phyloP scores from a whole-genome alignment of 2,329 filamentous ascomycete genomes.

The Calonectria honghensis region DNA sequence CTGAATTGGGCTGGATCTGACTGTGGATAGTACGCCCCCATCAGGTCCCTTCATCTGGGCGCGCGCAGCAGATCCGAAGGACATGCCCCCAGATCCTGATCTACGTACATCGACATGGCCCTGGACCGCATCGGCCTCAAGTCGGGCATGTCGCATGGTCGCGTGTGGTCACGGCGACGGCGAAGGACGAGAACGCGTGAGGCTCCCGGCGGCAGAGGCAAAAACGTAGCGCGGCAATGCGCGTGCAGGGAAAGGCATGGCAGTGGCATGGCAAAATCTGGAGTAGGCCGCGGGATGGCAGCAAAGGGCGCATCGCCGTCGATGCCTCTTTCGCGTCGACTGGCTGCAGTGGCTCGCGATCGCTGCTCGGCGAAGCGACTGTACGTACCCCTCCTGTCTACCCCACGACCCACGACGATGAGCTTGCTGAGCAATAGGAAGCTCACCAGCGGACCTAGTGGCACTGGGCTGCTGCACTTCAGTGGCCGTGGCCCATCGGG shows the following conservation, averaged over 20 bases:
- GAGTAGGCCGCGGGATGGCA: constrained; percentile 36
- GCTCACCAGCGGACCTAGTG: constrained; percentile 50
- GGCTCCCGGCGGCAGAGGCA: constrained; percentile 32
- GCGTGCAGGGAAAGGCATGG: constrained; percentile 32
- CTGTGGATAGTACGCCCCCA: constrained; percentile 27
- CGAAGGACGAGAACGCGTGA: constrained; percentile 36
- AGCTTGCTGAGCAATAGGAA: constrained; percentile 54
- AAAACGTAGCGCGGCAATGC: constrained; percentile 36
- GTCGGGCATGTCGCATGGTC: constrained; percentile 18
- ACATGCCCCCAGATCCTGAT: constrained; percentile 37
- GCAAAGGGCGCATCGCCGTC: constrained; percentile 35
- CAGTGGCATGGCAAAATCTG: constrained; percentile 38
- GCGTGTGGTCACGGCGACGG: constrained; percentile 31
- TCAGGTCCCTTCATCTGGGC: constrained; percentile 37
- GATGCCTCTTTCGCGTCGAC: constrained; percentile 35
- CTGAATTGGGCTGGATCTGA: constrained; percentile 26
- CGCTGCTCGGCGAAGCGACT: constrained; percentile 40
- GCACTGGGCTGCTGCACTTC: constrained; percentile 53
- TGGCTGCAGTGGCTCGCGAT: constrained; percentile 36
- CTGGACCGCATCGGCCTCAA: constrained; percentile 37
- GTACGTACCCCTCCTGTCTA: constrained; percentile 41
- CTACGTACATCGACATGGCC: constrained; percentile 29
- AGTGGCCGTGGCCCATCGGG: constrained; percentile 38
- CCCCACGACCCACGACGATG: constrained; percentile 48
- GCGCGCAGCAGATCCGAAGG: constrained; percentile 41